Base-by-base conservation (phyloP, 108 stramenopile genomes). In the Fragilariopsis cylindrus region DNA sequence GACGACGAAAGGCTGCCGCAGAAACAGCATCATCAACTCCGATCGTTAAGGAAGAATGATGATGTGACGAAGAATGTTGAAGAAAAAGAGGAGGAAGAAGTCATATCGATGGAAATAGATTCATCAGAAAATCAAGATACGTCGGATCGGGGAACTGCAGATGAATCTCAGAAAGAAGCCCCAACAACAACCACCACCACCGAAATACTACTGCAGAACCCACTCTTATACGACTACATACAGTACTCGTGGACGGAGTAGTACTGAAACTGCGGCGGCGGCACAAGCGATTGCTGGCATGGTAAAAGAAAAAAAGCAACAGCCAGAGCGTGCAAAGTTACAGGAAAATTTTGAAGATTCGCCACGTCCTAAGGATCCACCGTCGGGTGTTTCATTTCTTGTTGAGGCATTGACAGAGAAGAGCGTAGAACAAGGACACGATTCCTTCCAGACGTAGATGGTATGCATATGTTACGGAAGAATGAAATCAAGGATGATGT, bases 401-500 rank as follows among this genome's bases (percentile, higher is more conserved):
- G 62, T 63, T 44, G 93, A 94, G 45, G 70, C 82, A 13, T 57
- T 94, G 12, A 89, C 76, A 53, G 93, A 94, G 75, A 94, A 70
- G 88, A 94, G 66, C 80, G 93, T 9, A 77, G 88, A 3, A 87
- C 84, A 18, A 71, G 94, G 8, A 91, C 90, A 11, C 82, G 94
- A 4, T 87, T 87, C 65, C 63, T 96, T 45, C 94, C 94, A 4
- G 82, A 82, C 8, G 92, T 92, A 19, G 92, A 91, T 8, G 94
- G 94, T 1, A 90, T 96, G 76, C 86, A 87, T 45, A 74, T 74
- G 65, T 72, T 96, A 57, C 80, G 85, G 56, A 92, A 90, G 69
- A 67, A 72, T 21, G 92, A 96, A 82, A 74, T 92, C 66, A 93
- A 90, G 82, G 76, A 69, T 15, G 94, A 96, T 81, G 69, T 96